Percentiles rank a stretch among this genome's conserved stretches.
Evolutionary conservation across 306 rosid genomes (phyloP).

Genomic region (Lupinus albus): DNA sequence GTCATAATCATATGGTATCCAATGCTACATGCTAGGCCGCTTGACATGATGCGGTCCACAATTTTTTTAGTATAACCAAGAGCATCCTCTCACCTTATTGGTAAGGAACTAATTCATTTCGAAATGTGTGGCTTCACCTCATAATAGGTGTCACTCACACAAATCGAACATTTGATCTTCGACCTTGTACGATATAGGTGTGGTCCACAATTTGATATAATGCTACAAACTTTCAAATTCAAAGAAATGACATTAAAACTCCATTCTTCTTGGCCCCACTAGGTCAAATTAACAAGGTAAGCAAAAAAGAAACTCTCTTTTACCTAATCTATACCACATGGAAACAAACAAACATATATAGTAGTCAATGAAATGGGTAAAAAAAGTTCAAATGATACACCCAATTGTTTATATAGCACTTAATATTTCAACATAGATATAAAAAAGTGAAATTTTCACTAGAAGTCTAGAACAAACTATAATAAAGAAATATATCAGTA

Average conservation of each 20-base stretch:
- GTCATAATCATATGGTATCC: neutral
- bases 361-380: neutral
- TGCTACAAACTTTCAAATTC: neutral
- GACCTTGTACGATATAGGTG: too few species aligned
- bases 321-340: neutral
- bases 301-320: neutral
- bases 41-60: too few species aligned
- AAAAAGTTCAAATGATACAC: neutral
- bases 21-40: neutral
- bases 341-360: neutral
- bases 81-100: too few species aligned
- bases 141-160: too few species aligned
- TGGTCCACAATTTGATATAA: too few species aligned
- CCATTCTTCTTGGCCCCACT: slow-evolving; percentile 12
- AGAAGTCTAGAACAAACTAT: neutral
- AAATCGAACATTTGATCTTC: too few species aligned
- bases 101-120: too few species aligned
- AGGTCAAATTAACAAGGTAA: neutral
- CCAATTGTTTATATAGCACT: neutral
- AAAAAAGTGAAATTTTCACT: neutral
- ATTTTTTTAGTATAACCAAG: too few species aligned
- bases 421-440: neutral
- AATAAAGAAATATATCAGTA: neutral
- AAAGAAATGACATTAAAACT: neutral
- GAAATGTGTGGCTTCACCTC: too few species aligned